These are phyloP conservation scores for Hamigera avellanea DNA, from an alignment of 495 filamentous ascomycete genomes.

Conservation along the genomic window DNA sequence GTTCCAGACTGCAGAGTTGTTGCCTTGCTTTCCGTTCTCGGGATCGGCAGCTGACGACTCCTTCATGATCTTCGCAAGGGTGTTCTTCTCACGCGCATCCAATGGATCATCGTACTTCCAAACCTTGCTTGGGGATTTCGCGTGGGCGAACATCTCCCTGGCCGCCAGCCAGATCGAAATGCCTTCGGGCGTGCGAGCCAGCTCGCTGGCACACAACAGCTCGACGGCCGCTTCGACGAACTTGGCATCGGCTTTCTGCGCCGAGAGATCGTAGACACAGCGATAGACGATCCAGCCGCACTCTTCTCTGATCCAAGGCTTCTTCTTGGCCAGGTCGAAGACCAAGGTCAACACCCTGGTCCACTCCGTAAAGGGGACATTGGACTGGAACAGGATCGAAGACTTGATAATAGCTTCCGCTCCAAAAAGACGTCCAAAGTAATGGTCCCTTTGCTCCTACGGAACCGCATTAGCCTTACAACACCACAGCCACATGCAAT, in stretches of 20 bases:
- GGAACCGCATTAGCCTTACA: too few species aligned
- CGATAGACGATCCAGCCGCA: slow-evolving; percentile 62
- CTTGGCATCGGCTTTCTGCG: slow-evolving; percentile 22
- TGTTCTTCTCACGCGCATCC: slow-evolving; percentile 44
- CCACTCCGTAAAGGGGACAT: slow-evolving; percentile 42
- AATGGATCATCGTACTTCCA: slow-evolving; percentile 69
- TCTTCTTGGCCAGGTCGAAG: slow-evolving; percentile 46
- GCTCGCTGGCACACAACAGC: slow-evolving; percentile 45
- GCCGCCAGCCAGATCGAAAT: slow-evolving; percentile 77
- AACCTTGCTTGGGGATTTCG: slow-evolving; percentile 51
- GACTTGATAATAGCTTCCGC: slow-evolving; percentile 75
- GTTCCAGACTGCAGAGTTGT: slow-evolving; percentile 60
- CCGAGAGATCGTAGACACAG: slow-evolving; percentile 29
- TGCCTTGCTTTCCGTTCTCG: slow-evolving; percentile 27
- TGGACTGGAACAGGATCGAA: slow-evolving; percentile 50
- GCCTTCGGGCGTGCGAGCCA: slow-evolving; percentile 72
- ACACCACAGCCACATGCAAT: slow-evolving; percentile 8
- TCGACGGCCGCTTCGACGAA: slow-evolving; percentile 51
- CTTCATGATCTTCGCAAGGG: slow-evolving; percentile 65
- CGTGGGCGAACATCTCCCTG: slow-evolving; percentile 48
- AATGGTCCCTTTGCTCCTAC: slow-evolving; percentile 76
- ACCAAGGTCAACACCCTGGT: slow-evolving; percentile 41
- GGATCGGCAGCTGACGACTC: slow-evolving; percentile 48
- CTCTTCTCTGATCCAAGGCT: slow-evolving; percentile 82
- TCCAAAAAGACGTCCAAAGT: slow-evolving; percentile 78